Evolutionary conservation across 768 basidiomycete genomes (phyloP).

Genomic region (Lactarius trivialis): DNA sequence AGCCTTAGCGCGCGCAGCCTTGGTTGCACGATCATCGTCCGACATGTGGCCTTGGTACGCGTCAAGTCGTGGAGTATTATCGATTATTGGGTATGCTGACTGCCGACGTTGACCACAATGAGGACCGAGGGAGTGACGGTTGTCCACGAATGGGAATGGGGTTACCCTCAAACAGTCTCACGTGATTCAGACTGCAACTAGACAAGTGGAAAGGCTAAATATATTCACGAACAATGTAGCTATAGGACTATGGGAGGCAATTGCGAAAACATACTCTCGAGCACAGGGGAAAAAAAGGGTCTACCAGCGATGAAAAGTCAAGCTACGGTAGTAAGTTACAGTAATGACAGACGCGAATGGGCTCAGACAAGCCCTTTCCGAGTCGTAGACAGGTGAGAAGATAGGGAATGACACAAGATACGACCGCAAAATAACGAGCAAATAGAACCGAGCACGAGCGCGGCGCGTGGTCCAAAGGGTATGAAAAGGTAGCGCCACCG

Average conservation of each 20-base stretch:
- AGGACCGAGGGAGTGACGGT: not conserved
- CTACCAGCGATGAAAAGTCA: conserved; percentile 29
- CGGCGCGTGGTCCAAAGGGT: conserved; percentile 17
- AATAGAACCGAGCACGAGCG: conserved; percentile 16
- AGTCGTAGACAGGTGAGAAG: conserved; percentile 33
- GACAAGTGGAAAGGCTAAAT: not conserved
- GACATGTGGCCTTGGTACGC: conserved; percentile 28
- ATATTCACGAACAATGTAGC: conserved; percentile 1
- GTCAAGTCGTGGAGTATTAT: not conserved
- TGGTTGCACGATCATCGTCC: conserved; percentile 74
- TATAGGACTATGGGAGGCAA: conserved; percentile 26
- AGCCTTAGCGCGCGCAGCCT: conserved; percentile 78
- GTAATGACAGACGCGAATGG: conserved; percentile 60
- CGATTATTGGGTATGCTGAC: not conserved
- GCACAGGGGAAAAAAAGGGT: conserved; percentile 21
- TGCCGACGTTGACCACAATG: not conserved
- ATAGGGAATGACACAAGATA: conserved; percentile 46
- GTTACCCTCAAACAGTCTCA: not conserved
- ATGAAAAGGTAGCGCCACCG: conserved; percentile 10
- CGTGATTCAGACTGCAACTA: conserved; percentile 6
- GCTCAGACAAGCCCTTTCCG: conserved; percentile 36
- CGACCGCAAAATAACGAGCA: conserved; percentile 36
- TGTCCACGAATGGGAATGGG: not conserved
- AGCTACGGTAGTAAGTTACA: conserved; percentile 35
- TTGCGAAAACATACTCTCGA: conserved; percentile 26